Percentiles rank a stretch among this genome's conserved stretches.
Conservation (phyloP, 106 monocot genomes). For the Dendrobium chrysotoxum region DNA sequence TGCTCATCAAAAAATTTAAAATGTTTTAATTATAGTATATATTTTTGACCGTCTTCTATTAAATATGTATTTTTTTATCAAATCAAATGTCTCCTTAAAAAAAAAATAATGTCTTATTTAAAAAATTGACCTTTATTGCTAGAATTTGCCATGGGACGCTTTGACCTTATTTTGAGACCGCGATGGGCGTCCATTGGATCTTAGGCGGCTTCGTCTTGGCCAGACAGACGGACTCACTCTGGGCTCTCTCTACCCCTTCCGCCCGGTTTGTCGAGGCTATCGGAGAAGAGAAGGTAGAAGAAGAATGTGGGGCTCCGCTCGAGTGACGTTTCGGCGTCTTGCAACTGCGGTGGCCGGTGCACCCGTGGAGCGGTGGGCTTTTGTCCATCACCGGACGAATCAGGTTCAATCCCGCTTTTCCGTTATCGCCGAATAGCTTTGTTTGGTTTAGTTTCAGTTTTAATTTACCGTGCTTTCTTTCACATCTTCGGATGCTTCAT, state of each 20-base stretch:
- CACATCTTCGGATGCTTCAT: background rate
- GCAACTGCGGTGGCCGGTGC: background rate
- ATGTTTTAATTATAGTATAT: no score
- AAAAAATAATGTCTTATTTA: no score
- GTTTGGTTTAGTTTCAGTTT: background rate
- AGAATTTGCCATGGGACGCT: background rate
- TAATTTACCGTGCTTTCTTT: background rate
- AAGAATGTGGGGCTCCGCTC: slow-evolving; percentile 4
- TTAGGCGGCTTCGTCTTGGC: background rate
- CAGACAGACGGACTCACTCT: no score
- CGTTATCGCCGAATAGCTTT: background rate
- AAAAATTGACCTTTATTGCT: no score
- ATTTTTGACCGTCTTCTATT: no score
- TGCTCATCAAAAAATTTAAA: no score
- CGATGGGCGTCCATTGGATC: background rate
- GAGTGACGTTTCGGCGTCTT: background rate
- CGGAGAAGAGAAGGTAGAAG: background rate
- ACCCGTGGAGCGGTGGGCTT: background rate
- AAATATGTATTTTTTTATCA: no score
- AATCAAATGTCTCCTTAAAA: no score
- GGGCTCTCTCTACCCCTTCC: no score
- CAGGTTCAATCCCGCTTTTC: background rate
- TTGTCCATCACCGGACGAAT: background rate
- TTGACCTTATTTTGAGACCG: background rate
- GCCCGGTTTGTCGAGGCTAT: background rate